phyloP scores from a whole-genome alignment of 2,329 filamentous ascomycete species.

The Botrytis aclada region DNA sequence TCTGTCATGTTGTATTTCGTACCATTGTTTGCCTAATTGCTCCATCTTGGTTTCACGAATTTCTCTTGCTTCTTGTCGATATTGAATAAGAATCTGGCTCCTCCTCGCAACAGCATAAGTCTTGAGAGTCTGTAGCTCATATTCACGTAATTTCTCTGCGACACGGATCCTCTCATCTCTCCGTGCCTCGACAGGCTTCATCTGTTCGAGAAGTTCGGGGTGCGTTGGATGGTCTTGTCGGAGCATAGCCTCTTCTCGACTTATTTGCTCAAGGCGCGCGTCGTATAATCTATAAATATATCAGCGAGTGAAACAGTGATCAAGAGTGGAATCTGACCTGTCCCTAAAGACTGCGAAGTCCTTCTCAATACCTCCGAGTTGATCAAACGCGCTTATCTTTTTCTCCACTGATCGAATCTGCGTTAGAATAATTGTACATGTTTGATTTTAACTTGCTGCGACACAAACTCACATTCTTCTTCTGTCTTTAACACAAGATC shows the following conservation, averaged over 20 bases:
- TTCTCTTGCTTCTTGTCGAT: constrained; percentile 81
- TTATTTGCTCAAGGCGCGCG: constrained; percentile 79
- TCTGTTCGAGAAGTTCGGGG: constrained; percentile 86
- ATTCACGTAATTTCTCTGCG: constrained; percentile 71
- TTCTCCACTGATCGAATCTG: constrained; percentile 58
- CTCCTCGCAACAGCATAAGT: constrained; percentile 76
- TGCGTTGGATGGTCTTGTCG: constrained; percentile 66
- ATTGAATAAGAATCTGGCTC: constrained; percentile 84
- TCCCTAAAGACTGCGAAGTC: constrained; percentile 86
- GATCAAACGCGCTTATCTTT: constrained; percentile 76
- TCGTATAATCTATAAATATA: constrained; percentile 67
- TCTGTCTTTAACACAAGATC: constrained; percentile 59
- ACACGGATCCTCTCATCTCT: constrained; percentile 73
- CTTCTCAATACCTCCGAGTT: constrained; percentile 76
- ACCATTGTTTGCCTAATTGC: constrained; percentile 82
- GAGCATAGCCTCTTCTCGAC: constrained; percentile 64
- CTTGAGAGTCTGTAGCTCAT: constrained; percentile 70
- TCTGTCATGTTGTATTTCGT: constrained; percentile 86
- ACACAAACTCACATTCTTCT: constrained; percentile 56
- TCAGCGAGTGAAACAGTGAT: constrained; percentile 27
- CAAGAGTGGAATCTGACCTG: constrained; percentile 50
- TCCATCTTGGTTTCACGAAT: constrained; percentile 77
- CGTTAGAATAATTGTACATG: not conserved
- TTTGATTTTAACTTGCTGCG: not conserved
- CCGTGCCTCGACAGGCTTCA: constrained; percentile 79